phyloP scores from a whole-genome alignment of 2,329 filamentous ascomycete species.

The Dryadomyces sulphureus region DNA sequence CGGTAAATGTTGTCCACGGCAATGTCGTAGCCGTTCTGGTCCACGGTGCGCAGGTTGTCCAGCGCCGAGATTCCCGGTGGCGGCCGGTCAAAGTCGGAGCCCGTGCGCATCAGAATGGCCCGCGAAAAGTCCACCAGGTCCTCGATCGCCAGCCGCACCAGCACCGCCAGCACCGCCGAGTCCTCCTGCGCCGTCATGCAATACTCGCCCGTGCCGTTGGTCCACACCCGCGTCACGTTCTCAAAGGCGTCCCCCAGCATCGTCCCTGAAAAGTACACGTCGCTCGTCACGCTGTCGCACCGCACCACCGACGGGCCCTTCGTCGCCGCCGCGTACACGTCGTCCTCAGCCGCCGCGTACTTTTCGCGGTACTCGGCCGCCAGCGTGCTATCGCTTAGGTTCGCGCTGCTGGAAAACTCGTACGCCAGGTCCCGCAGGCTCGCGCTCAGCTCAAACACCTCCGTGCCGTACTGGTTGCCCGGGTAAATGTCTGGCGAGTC shows the following conservation, averaged over 20 bases:
- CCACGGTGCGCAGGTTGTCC: constrained; percentile 42
- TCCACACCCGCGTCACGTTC: constrained; percentile 47
- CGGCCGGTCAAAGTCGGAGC: constrained; percentile 57
- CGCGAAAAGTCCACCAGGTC: constrained; percentile 49
- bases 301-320: constrained; percentile 38
- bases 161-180: constrained; percentile 51
- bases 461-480: constrained; percentile 46
- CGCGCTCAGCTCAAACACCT: constrained; percentile 53
- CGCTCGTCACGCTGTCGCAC: constrained; percentile 55
- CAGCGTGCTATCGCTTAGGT: constrained; percentile 32
- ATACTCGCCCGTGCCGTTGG: constrained; percentile 52
- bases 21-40: constrained; percentile 50
- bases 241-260: constrained; percentile 45
- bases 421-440: constrained; percentile 39
- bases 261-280: constrained; percentile 55
- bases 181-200: constrained; percentile 63
- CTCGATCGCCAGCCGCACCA: constrained; percentile 42
- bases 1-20: constrained; percentile 51
- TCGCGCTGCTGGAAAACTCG: constrained; percentile 32
- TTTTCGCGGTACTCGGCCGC: constrained; percentile 37
- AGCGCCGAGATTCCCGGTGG: constrained; percentile 39
- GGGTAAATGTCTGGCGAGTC: constrained; percentile 41
- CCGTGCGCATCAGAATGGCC: constrained; percentile 52
- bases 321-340: constrained; percentile 25
- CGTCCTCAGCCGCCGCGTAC: constrained; percentile 26